phyloP scores from a whole-genome alignment of 768 basidiomycete species.

The Pilatotrama ljubarskyi region DNA sequence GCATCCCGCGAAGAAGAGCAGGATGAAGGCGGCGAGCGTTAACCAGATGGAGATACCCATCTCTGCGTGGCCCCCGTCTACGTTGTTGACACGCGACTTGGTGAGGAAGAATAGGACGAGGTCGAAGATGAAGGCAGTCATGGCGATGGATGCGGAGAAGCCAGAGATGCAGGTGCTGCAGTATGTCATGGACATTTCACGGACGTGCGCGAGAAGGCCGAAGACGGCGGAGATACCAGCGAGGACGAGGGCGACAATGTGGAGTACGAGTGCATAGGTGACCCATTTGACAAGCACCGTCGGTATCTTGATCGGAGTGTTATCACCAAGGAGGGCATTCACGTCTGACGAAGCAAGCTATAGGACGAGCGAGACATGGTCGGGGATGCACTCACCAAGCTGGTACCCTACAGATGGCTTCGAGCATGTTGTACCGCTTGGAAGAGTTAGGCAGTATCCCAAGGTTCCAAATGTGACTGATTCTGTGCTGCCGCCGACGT shows the following conservation, averaged over 20 bases:
- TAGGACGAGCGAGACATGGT: not conserved
- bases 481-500: constrained; percentile 49
- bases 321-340: constrained; percentile 74
- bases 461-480: constrained; percentile 83
- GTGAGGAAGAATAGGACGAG: constrained; percentile 88
- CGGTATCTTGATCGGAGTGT: constrained; percentile 69
- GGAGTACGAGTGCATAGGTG: constrained; percentile 90
- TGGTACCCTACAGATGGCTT: constrained; percentile 83
- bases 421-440: constrained; percentile 66
- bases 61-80: constrained; percentile 70
- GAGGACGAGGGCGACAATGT: constrained; percentile 81
- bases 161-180: constrained; percentile 81
- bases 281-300: constrained; percentile 89
- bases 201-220: constrained; percentile 85
- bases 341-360: constrained; percentile 56
- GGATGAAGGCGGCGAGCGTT: constrained; percentile 80
- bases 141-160: constrained; percentile 73
- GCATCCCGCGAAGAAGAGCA: constrained; percentile 90
- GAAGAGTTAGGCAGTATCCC: constrained; percentile 77
- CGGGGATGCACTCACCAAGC: constrained; percentile 57
- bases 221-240: constrained; percentile 74
- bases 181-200: constrained; percentile 83
- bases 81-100: constrained; percentile 75
- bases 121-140: constrained; percentile 93
- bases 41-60: constrained; percentile 94